phyloP scores from a whole-genome alignment of 2,329 filamentous ascomycete genomes.

The Colletotrichum filicis region DNA sequence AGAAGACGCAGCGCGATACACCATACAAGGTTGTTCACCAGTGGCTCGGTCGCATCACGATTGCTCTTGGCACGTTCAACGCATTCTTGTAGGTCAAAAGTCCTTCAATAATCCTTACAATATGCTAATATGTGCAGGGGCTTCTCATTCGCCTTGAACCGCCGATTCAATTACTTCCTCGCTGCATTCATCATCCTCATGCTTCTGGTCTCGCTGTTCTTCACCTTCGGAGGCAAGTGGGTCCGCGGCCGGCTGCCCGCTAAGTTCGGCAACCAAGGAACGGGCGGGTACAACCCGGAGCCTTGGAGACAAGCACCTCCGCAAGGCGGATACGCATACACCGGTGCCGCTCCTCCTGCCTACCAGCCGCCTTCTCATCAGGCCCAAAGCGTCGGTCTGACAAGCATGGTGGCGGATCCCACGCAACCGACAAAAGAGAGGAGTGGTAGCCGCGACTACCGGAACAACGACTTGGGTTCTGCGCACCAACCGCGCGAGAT shows the following conservation, averaged over 20 bases:
- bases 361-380: slow-evolving; percentile 31
- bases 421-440: slow-evolving; percentile 26
- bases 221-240: slow-evolving; percentile 45
- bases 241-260: slow-evolving; percentile 31
- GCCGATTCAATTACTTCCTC: slow-evolving; percentile 59
- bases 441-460: slow-evolving; percentile 30
- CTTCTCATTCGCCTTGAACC: slow-evolving; percentile 65
- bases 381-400: slow-evolving; percentile 29
- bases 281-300: slow-evolving; percentile 33
- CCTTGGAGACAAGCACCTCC: slow-evolving; percentile 31
- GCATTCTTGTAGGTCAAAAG: slow-evolving; percentile 61
- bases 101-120: background rate
- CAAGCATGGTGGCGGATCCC: slow-evolving; percentile 30
- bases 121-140: slow-evolving; percentile 52
- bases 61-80: slow-evolving; percentile 65
- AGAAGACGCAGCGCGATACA: slow-evolving; percentile 59
- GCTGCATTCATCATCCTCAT: slow-evolving; percentile 56
- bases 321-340: slow-evolving; percentile 23
- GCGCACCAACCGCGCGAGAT: slow-evolving; percentile 34
- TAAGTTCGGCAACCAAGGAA: slow-evolving; percentile 18
- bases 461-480: slow-evolving; percentile 31
- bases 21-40: slow-evolving; percentile 64
- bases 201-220: slow-evolving; percentile 48
- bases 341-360: slow-evolving; percentile 16
- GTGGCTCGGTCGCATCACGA: slow-evolving; percentile 65